Base-by-base conservation (phyloP, 108 stramenopile genomes). In the Nitzschia inconspicua region DNA sequence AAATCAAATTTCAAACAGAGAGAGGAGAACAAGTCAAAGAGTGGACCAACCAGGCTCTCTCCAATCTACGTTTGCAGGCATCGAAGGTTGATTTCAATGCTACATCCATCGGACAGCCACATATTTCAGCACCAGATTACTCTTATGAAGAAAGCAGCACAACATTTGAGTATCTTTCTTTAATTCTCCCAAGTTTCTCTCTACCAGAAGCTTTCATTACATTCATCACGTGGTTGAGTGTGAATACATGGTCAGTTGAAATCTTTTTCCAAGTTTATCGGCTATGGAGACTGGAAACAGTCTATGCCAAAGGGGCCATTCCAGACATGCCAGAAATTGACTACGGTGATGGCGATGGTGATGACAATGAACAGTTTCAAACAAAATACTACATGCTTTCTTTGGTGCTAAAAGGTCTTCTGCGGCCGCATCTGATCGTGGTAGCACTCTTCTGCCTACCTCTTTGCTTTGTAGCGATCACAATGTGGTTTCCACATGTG, bases 231-330 rank as follows among this genome's bases (percentile, higher is more conserved):
- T 58, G 46, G 3, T 16, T 66, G 19, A 35, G 47, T 16, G 29
- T 47, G 22, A 44, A 66, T 61, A 36, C 62, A 42, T 68, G 65
- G 61, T 37, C 68, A n/a, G 37, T 72, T 31, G 77, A 78, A n/a
- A 46, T 68, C 2, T 34, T 78, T 19, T 27, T 78, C 18, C 77
- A 78, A 37, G 66, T 62, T 20, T 51, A 68, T 18, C 73, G 73
- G 1, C 28, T 75, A 10, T 68, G 66, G 66, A 41, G 43, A 11
- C 24, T 78, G 42, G 52, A 67, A 43, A 37, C 40, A 14, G 55
- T 52, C 2, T 72, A 72, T 25, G 49, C 43, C 29, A 39, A 20
- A 22, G 57, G 52, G 18, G 71, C 66, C 0, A 54, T 61, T 16
- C 70, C 71, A 6, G 60, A 72, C 29, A 35, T 78, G 35, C 77